Percentiles rank a stretch among this genome's conserved stretches.
Conservation (phyloP, 768 basidiomycete genomes). For the Auriscalpium microsporum region DNA sequence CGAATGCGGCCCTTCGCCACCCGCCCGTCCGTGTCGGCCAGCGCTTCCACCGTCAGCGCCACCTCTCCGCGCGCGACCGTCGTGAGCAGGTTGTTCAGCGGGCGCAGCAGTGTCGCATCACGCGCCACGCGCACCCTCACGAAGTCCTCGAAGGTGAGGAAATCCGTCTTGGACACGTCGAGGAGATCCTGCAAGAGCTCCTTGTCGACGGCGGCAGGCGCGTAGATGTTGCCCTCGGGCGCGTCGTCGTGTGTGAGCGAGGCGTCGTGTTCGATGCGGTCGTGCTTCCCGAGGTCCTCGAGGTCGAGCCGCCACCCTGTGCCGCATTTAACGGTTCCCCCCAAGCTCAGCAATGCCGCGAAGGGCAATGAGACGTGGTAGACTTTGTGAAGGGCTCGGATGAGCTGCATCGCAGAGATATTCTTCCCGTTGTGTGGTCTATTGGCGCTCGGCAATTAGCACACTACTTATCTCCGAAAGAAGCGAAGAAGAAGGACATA, state of each 20-base stretch:
- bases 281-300: constrained; percentile 42
- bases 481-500: constrained; percentile 26
- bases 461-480: background rate
- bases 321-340: constrained; percentile 18
- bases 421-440: constrained; percentile 45
- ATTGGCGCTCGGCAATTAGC: background rate
- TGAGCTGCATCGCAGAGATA: constrained; percentile 41
- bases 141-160: constrained; percentile 38
- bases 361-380: constrained; percentile 56
- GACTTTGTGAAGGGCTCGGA: constrained; percentile 39
- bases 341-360: constrained; percentile 39
- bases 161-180: constrained; percentile 18
- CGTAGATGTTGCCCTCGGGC: constrained; percentile 26
- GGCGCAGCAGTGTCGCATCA: constrained; percentile 24
- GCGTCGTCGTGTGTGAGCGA: constrained; percentile 45
- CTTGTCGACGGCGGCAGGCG: constrained; percentile 32
- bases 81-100: constrained; percentile 36
- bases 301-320: constrained; percentile 31
- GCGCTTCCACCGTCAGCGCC: constrained; percentile 30
- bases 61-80: constrained; percentile 51
- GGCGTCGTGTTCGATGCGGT: constrained; percentile 54
- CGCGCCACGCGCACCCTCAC: constrained; percentile 42
- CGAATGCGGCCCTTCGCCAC: constrained; percentile 12
- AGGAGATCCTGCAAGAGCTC: constrained; percentile 27
- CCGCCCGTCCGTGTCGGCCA: constrained; percentile 14